Evolutionary conservation across 2,329 filamentous ascomycete genomes (phyloP), one percentile per base, ranked within the genome.

Genomic region (Aaosphaeria arxii): DNA sequence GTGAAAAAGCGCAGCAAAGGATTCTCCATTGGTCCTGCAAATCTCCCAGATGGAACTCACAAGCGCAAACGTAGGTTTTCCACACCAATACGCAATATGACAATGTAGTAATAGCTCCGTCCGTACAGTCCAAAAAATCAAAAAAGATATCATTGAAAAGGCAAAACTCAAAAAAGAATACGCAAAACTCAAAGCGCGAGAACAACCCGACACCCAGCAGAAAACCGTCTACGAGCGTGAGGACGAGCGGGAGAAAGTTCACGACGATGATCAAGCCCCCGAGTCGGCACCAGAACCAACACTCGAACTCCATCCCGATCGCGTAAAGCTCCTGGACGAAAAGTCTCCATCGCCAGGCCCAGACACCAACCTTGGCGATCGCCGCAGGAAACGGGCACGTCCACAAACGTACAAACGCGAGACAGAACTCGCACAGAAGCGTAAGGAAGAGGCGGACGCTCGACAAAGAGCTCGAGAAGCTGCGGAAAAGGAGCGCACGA

Each of bases 111-210:
- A 24, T 24, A 24, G 17, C 17, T 24, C 17, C 17, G 17, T 24
- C 17, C 24, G n/a, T 39, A 38, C 62, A 92, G 89, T 88, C 49
- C 84, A 89, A 70, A 92, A 92, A 71, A 94, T 96, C 64, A 97
- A 97, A 72, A 81, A 87, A 56, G 83, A 88, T 56, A 76, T 96
- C 47, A 96, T 97, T 61, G 84, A 91, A 70, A 95, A 94, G 70
- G 91, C 91, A 51, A 96, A 96, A 72, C 79, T 96, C 53, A 94
- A 92, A 73, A 95, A 96, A 71, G 83, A 88, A 39, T 96, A 96
- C 67, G 88, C 87, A 54, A 96, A 96, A 71, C 77, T 96, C 55
- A 92, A 91, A 71, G 84, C 84, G 38, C 74, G 76, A 42, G 77
- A 83, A 65, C 69, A 75, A 36, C 69, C 67, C 36, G 58, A 65